These are phyloP conservation scores for Suhomyces xylopsoci DNA, from an alignment of 805 yeast species.

Conservation along the genomic window DNA sequence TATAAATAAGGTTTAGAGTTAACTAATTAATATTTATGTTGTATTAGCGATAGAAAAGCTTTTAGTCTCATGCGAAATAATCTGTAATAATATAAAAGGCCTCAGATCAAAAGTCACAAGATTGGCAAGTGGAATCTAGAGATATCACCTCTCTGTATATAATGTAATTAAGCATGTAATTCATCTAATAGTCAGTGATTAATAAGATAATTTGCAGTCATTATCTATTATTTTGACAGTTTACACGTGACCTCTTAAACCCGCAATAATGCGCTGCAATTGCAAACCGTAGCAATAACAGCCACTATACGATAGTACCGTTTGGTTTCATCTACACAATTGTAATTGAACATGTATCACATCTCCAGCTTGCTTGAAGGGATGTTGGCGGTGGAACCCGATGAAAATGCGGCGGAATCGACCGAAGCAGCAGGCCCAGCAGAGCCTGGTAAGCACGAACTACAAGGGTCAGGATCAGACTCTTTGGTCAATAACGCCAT, in stretches of 20 bases:
- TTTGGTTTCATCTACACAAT: neutral
- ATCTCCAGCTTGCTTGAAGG: conserved; percentile 37
- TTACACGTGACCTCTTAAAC: neutral
- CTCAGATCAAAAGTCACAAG: no score
- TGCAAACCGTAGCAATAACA: neutral
- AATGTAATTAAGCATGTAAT: no score
- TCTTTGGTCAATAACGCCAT: conserved; percentile 6
- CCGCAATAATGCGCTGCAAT: neutral
- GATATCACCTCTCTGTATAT: no score
- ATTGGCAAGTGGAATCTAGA: no score
- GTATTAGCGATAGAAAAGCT: no score
- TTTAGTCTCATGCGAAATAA: no score
- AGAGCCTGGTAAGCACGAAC: neutral
- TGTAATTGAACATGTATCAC: conserved; percentile 24
- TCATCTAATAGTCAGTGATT: no score
- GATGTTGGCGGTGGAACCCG: conserved; percentile 26
- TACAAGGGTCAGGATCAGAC: conserved; percentile 2
- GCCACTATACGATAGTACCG: neutral
- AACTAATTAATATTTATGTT: no score
- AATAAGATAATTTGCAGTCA: no score
- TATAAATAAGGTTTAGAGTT: no score
- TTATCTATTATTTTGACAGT: neutral
- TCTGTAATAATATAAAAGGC: no score
- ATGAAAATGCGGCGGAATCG: neutral
- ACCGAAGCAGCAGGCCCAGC: neutral